These are phyloP conservation scores for Somion occarium DNA, from an alignment of 1,284 basidiomycete genomes.

Conservation along the genomic window DNA sequence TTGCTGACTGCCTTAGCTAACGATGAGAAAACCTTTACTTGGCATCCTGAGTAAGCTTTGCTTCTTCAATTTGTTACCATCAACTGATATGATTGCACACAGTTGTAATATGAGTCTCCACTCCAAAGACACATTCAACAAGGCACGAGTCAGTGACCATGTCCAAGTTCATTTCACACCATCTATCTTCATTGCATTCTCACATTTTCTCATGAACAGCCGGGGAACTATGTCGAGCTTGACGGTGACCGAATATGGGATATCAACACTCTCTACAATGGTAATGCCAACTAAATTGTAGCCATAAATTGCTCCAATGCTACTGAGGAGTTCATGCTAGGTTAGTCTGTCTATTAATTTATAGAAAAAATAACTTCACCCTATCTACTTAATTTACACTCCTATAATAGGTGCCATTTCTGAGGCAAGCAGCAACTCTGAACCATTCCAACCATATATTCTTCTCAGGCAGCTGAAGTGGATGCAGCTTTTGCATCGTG, in stretches of 20 bases:
- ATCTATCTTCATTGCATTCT: not conserved
- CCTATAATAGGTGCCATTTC: not conserved
- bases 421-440: not conserved
- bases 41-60: not conserved
- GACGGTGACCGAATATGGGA: not conserved
- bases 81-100: not conserved
- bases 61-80: not conserved
- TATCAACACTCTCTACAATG: conserved; percentile 1
- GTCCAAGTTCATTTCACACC: not conserved
- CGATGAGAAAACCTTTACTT: not conserved
- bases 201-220: not conserved
- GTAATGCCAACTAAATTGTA: conserved; percentile 5
- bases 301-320: conserved; percentile 4
- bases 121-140: not conserved
- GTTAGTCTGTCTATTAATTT: not conserved
- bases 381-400: not conserved
- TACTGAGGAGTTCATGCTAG: conserved; percentile 3
- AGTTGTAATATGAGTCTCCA: conserved; percentile 2
- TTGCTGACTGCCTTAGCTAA: not conserved
- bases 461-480: conserved; percentile 3
- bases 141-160: not conserved
- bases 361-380: not conserved
- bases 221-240: conserved; percentile 4
- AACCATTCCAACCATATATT: conserved; percentile 4
- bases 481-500: too few species aligned